Conservation (phyloP, 2,329 filamentous ascomycete genomes). For the Cadophora gregata region DNA sequence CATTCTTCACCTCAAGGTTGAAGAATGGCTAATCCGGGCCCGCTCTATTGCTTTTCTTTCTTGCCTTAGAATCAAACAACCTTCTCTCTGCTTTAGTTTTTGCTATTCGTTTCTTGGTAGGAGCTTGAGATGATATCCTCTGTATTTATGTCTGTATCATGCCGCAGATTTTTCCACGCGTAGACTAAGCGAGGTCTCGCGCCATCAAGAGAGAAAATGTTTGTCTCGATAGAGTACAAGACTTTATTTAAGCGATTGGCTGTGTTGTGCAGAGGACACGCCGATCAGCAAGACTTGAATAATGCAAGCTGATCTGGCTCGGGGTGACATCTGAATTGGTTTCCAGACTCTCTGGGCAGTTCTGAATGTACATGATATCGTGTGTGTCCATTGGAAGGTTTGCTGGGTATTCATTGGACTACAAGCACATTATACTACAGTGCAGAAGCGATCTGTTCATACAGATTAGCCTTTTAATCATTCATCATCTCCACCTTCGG, state of each 20-base stretch:
- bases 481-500: conserved; percentile 30
- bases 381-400: not conserved
- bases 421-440: not conserved
- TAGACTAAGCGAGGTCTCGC: not conserved
- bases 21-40: not conserved
- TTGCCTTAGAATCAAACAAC: too few species aligned
- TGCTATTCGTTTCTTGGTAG: too few species aligned
- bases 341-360: not conserved
- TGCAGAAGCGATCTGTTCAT: conserved; percentile 1
- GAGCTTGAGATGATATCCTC: too few species aligned
- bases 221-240: not conserved
- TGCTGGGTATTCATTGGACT: conserved; percentile 7
- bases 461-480: not conserved
- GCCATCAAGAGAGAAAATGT: too few species aligned
- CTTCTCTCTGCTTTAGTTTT: too few species aligned
- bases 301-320: too few species aligned
- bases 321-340: too few species aligned
- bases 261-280: too few species aligned
- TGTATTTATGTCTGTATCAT: not conserved
- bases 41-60: not conserved
- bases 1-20: not conserved
- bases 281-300: too few species aligned
- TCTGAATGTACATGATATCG: not conserved
- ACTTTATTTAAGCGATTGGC: not conserved
- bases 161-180: not conserved